Percentiles rank a stretch among this genome's conserved stretches.
Evolutionary conservation across 371 early-diverging fungal genomes (phyloP).

Genomic region (Dichotomocladium elegans): DNA sequence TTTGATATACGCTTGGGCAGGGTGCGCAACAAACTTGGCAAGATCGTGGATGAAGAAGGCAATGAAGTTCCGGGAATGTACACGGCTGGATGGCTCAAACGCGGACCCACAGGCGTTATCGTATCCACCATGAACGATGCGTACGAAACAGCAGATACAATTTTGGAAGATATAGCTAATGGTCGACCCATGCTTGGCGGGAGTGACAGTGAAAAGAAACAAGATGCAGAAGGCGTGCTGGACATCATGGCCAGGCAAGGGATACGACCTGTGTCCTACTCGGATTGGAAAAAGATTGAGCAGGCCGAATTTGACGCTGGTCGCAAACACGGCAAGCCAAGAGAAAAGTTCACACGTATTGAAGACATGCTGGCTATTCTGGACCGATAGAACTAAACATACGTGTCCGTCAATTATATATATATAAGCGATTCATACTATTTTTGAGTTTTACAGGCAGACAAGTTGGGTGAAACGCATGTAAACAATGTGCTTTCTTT

Average conservation of each 20-base stretch:
- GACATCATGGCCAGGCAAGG: constrained; percentile 20
- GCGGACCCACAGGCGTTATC: constrained; percentile 92
- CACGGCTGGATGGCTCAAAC: constrained; percentile 93
- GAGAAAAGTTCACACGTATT: constrained; percentile 73
- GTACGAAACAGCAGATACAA: constrained; percentile 80
- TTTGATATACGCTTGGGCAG: constrained; percentile 68
- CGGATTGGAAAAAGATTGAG: constrained; percentile 84
- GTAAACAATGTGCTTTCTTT: no score
- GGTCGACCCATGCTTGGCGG: constrained; percentile 21
- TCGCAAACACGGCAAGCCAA: constrained; percentile 61
- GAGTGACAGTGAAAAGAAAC: constrained; percentile 6
- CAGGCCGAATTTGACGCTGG: constrained; percentile 71
- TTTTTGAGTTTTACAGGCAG: no score
- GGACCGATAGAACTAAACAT: no score
- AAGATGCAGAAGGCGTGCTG: constrained; percentile 28
- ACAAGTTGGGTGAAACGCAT: no score
- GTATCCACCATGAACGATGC: constrained; percentile 94
- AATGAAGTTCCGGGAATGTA: constrained; percentile 64
- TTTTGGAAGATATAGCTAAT: constrained; percentile 57
- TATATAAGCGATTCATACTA: no score
- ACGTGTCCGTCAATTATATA: no score
- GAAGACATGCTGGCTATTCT: constrained; percentile 64
- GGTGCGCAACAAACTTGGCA: constrained; percentile 78
- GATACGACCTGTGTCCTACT: constrained; percentile 55
- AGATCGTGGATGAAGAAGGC: constrained; percentile 45